Evolutionary conservation across 1,284 basidiomycete species (phyloP).

Genomic region (Ceratobasidium sp.): DNA sequence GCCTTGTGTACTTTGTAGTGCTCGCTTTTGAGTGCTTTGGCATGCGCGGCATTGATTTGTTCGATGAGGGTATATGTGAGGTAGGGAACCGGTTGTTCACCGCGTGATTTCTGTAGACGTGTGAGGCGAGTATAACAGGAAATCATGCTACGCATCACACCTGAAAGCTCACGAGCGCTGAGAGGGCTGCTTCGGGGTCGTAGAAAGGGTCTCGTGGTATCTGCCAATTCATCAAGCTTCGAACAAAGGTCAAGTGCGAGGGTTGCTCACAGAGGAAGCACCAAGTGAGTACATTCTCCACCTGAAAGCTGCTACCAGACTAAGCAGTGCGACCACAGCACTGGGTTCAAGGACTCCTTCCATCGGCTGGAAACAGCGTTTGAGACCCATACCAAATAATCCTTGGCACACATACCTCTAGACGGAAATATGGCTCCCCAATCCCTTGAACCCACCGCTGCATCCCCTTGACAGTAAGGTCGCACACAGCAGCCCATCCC

Average conservation of each 20-base stretch:
- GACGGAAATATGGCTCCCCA: constrained; percentile 63
- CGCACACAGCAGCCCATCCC: constrained; percentile 73
- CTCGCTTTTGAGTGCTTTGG: constrained; percentile 59
- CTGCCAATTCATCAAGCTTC: constrained; percentile 43
- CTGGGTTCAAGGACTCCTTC: constrained; percentile 74
- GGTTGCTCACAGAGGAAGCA: constrained; percentile 23
- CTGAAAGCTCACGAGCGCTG: constrained; percentile 50
- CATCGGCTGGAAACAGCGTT: constrained; percentile 56
- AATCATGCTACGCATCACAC: constrained; percentile 4
- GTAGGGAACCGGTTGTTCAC: constrained; percentile 10
- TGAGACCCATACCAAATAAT: background rate
- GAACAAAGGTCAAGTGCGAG: background rate
- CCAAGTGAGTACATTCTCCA: constrained; percentile 69
- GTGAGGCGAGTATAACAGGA: background rate
- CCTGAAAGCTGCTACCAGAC: constrained; percentile 66
- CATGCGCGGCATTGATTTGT: constrained; percentile 58
- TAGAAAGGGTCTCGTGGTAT: constrained; percentile 79
- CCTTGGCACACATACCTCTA: constrained; percentile 58
- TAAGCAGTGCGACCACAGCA: constrained; percentile 70
- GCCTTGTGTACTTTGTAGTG: constrained; percentile 67
- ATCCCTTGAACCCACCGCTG: constrained; percentile 68
- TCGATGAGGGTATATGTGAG: constrained; percentile 52
- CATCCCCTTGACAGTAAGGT: constrained; percentile 71
- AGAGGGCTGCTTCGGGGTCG: constrained; percentile 62
- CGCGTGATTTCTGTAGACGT: constrained; percentile 28